A percentile compares a stretch with the other conserved stretches of the same genome.
Evolutionary conservation across 805 yeast species (phyloP).

Genomic region (Tetrapisispora iriomotensis): DNA sequence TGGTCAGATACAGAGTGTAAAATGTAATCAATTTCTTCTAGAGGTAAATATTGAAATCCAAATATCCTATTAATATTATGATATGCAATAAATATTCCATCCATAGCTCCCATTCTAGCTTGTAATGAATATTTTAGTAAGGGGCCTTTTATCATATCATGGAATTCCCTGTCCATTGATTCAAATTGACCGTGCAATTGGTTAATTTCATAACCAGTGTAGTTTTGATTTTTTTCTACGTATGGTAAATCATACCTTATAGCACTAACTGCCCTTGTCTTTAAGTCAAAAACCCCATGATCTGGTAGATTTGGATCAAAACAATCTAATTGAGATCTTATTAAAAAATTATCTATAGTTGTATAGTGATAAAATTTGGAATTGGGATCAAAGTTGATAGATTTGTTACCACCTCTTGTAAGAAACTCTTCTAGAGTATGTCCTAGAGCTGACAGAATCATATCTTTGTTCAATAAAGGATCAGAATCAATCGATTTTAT

Average conservation of each 20-base stretch:
- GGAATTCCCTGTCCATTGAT: slow-evolving; percentile 72
- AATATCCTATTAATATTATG: slow-evolving; percentile 74
- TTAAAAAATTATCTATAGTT: slow-evolving; percentile 51
- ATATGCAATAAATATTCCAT: slow-evolving; percentile 86
- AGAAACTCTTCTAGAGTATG: slow-evolving; percentile 68
- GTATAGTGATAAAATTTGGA: slow-evolving; percentile 63
- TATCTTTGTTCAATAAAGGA: slow-evolving; percentile 54
- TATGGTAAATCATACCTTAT: slow-evolving; percentile 67
- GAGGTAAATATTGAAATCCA: slow-evolving; percentile 84
- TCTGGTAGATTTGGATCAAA: slow-evolving; percentile 71
- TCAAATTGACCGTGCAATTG: slow-evolving; percentile 56
- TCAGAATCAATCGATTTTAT: slow-evolving; percentile 64
- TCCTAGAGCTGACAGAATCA: slow-evolving; percentile 65
- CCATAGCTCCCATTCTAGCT: slow-evolving; percentile 94
- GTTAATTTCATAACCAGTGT: slow-evolving; percentile 58
- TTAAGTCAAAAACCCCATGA: slow-evolving; percentile 83
- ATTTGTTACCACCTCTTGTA: slow-evolving; percentile 4
- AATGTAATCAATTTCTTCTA: slow-evolving; percentile 57
- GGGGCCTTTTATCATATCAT: slow-evolving; percentile 66
- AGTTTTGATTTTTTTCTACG: slow-evolving; percentile 42
- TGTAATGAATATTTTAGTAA: slow-evolving; percentile 80
- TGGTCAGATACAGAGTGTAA: slow-evolving; percentile 39
- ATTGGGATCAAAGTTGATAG: background rate
- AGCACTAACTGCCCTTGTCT: slow-evolving; percentile 84
- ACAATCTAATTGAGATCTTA: slow-evolving; percentile 90